These are phyloP conservation scores for Hypoxylon rickii DNA, from an alignment of 495 filamentous ascomycete species.

Conservation along the genomic window DNA sequence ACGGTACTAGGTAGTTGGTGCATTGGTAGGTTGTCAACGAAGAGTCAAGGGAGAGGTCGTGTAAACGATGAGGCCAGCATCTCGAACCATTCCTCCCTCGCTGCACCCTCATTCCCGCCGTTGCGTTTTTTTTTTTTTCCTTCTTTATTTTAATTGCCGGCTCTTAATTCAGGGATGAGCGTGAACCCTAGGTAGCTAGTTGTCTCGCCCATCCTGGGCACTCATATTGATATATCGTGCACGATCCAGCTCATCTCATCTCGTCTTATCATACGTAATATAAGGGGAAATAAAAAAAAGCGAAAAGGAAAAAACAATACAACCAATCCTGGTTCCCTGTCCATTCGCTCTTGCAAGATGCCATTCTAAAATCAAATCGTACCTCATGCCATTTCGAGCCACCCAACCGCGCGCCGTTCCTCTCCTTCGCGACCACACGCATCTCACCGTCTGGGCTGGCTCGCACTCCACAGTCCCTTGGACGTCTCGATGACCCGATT, in stretches of 20 bases:
- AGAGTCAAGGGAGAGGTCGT: too few relatives aligned
- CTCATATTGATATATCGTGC: too few relatives aligned
- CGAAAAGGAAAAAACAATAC: not conserved
- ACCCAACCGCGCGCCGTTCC: not conserved
- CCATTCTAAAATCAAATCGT: slow-evolving; percentile 19
- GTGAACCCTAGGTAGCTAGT: too few relatives aligned
- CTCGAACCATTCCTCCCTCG: too few relatives aligned
- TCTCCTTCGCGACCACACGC: not conserved
- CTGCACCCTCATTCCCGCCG: not conserved
- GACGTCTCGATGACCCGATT: slow-evolving; percentile 42
- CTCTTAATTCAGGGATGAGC: too few relatives aligned
- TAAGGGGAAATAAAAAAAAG: too few relatives aligned
- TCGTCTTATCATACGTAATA: slow-evolving; percentile 14
- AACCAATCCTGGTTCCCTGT: not conserved
- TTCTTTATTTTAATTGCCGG: not conserved
- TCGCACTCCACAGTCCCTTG: slow-evolving; percentile 44
- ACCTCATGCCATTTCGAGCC: not conserved
- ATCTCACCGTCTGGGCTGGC: slow-evolving; percentile 33
- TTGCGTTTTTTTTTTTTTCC: not conserved
- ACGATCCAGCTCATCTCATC: too few relatives aligned
- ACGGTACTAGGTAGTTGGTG: too few relatives aligned
- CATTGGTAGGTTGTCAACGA: too few relatives aligned
- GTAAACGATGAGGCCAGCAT: not conserved
- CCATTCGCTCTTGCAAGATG: slow-evolving; percentile 20
- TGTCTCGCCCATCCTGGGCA: too few relatives aligned